A percentile compares a stretch with the other conserved stretches of the same genome.
These are phyloP conservation scores for Alternaria sp. DNA, from an alignment of 2,329 filamentous ascomycete genomes.

Conservation along the genomic window DNA sequence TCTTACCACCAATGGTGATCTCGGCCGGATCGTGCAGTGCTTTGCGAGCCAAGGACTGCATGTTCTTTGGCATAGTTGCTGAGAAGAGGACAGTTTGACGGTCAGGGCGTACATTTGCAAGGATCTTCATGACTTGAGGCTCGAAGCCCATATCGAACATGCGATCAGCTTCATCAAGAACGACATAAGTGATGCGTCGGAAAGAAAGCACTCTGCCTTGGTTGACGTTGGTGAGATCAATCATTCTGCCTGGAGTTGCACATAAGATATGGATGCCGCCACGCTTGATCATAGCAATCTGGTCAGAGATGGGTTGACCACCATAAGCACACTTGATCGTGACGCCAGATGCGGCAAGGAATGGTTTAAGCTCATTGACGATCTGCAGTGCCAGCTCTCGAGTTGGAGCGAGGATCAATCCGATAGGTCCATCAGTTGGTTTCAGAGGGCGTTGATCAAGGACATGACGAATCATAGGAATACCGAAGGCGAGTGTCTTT, in stretches of 20 bases:
- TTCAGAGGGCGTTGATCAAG: constrained; percentile 87
- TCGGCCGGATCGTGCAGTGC: constrained; percentile 85
- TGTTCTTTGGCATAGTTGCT: constrained; percentile 92
- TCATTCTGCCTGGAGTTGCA: constrained; percentile 89
- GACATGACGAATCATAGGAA: constrained; percentile 98
- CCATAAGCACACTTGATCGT: constrained; percentile 93
- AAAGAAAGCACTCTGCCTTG: constrained; percentile 94
- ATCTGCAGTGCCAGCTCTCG: constrained; percentile 94
- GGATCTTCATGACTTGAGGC: constrained; percentile 96
- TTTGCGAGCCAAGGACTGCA: constrained; percentile 90
- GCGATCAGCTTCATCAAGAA: constrained; percentile 95
- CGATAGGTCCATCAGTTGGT: constrained; percentile 85
- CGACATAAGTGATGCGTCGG: constrained; percentile 87
- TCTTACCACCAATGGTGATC: constrained; percentile 89
- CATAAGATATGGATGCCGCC: constrained; percentile 93
- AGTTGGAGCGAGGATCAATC: constrained; percentile 91
- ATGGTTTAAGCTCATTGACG: constrained; percentile 92
- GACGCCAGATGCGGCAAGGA: constrained; percentile 84
- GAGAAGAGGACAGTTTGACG: constrained; percentile 96
- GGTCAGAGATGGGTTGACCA: constrained; percentile 93
- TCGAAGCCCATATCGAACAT: constrained; percentile 99
- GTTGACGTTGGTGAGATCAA: constrained; percentile 92
- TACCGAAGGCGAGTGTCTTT: constrained; percentile 93
- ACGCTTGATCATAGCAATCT: constrained; percentile 95
- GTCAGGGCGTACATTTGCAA: constrained; percentile 89